Base-by-base conservation (phyloP, 148 eudicot genomes). In the Silene uniflora region DNA sequence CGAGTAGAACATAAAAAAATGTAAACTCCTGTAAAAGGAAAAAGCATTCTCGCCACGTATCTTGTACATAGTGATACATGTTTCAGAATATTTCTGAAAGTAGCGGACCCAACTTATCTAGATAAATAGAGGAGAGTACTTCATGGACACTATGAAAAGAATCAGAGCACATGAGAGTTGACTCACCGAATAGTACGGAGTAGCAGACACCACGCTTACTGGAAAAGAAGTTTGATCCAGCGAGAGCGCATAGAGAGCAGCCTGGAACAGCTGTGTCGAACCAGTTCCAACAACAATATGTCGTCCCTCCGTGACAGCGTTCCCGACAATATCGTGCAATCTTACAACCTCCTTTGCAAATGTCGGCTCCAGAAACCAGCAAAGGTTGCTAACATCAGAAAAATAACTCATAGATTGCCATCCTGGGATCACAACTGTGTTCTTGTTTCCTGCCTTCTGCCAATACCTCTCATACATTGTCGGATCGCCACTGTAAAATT, bases 201-300 rank as follows among this genome's bases (percentile, higher is more conserved):
- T 89, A 75, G 97, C 90, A 56, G 99, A 92, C 19, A 95, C 96
- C 39, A 95, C 92, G 59, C 85, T 91, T 66, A 92, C 83, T 25
- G 99, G 96, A 62, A 85, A 81, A 39, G 87, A 64, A 21, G 74
- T 75, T 60, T 85, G 73, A 22, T 72, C 16, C 0, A 86, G 80
- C 25, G 87, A 80, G 65, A 95, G 89, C 64, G 99, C 96, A 80
- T 88, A 95, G 1, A 95, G 75, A 24, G 91, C 96, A 67, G 99
- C 99, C 81, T 95, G 97, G 82, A 85, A 89, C 27, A 95, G 85
- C 82, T 95, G 99, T 2, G 93, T 84, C 1, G 99, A 95, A 4
- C 99, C 99, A 0, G 99, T 92, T 71, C 99, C 99, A 58, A 95
- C 97, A 62, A 95, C 94, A 71, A 95, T 89, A 75, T 90, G 80